Conservation (phyloP, 176 grass and related monocot species). For the Avena eriantha region DNA sequence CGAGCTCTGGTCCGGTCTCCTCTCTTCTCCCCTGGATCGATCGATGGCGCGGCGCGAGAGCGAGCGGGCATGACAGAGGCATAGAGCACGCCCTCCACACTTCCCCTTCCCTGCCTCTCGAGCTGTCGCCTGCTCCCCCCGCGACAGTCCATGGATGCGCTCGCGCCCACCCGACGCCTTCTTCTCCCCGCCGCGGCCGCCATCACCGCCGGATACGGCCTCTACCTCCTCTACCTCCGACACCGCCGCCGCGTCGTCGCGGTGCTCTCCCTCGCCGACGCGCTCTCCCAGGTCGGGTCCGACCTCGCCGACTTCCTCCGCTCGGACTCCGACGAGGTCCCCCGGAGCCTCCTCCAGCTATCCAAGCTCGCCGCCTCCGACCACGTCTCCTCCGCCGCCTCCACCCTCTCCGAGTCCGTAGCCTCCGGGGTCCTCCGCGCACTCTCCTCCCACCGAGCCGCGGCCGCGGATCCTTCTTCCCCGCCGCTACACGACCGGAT, state of each 20-base stretch:
- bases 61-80: background rate
- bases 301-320: slow-evolving; percentile 72
- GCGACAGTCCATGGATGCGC: slow-evolving; percentile 25
- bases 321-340: slow-evolving; percentile 74
- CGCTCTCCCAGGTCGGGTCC: slow-evolving; percentile 50
- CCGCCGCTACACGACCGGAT: slow-evolving; percentile 57
- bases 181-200: slow-evolving; percentile 46
- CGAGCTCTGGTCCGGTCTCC: background rate
- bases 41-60: slow-evolving; percentile 17
- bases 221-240: slow-evolving; percentile 53
- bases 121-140: background rate
- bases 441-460: slow-evolving; percentile 34
- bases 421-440: slow-evolving; percentile 45
- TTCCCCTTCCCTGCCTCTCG: background rate
- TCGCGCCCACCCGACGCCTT: slow-evolving; percentile 20
- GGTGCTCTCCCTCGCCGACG: slow-evolving; percentile 56
- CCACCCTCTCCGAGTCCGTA: slow-evolving; percentile 43
- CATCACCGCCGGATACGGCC: slow-evolving; percentile 49
- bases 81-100: background rate
- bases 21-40: background rate
- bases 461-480: slow-evolving; percentile 18
- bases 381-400: slow-evolving; percentile 35
- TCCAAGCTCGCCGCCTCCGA: slow-evolving; percentile 72
- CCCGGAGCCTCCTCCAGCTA: slow-evolving; percentile 70
- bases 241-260: slow-evolving; percentile 56